Conservation (phyloP, 176 grass and related monocot genomes). For the Musa beccarii region DNA sequence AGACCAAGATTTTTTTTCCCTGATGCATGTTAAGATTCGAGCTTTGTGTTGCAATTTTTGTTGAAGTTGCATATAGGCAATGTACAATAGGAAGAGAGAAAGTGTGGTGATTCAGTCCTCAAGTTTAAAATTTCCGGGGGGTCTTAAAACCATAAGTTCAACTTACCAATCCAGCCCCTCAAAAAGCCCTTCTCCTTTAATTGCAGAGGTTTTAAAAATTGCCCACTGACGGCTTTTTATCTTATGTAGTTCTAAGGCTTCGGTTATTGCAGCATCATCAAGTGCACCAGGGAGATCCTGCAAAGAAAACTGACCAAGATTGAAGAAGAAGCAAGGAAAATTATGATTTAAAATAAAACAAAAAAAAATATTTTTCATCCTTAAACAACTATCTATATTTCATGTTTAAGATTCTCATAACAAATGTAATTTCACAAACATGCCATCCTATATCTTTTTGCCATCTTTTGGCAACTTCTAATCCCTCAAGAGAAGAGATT, state of each 20-base stretch:
- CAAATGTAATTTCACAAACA: not conserved
- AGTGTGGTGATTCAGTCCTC: not conserved
- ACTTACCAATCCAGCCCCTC: constrained; percentile 98
- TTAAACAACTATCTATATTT: not conserved
- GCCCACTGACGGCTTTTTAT: constrained; percentile 96
- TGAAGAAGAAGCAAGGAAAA: not conserved
- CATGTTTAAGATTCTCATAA: not conserved
- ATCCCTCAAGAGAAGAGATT: too few relatives aligned
- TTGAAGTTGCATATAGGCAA: not conserved
- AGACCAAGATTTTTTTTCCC: not conserved
- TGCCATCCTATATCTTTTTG: constrained; percentile 4
- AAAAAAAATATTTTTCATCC: not conserved
- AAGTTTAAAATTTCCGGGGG: not conserved
- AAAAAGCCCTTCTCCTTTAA: constrained; percentile 97
- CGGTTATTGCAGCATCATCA: constrained; percentile 90
- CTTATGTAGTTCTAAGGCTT: constrained; percentile 93
- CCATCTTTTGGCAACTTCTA: not conserved
- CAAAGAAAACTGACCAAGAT: constrained; percentile 25
- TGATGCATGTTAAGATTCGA: not conserved
- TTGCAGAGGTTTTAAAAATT: constrained; percentile 96
- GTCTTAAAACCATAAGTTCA: not conserved
- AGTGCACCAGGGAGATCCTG: constrained; percentile 94
- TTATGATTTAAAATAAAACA: not conserved
- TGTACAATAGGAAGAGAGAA: not conserved
- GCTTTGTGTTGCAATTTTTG: not conserved